phyloP scores from a whole-genome alignment of 1,139 yeast species.

The Citeromyces siamensis region DNA sequence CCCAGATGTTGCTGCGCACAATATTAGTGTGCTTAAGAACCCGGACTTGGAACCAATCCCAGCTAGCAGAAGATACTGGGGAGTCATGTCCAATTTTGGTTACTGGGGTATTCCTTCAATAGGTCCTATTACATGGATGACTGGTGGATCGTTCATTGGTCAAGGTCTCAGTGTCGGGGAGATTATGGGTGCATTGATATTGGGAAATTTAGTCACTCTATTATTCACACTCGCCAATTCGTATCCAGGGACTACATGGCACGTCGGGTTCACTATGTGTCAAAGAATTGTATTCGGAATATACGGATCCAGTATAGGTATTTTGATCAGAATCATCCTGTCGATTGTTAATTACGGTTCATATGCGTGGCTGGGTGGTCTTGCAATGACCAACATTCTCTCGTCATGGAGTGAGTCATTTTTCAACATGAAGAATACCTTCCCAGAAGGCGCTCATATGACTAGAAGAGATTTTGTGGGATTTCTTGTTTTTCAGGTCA shows the following conservation, averaged over 20 bases:
- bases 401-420: constrained; percentile 15
- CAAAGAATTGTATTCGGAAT: constrained; percentile 34
- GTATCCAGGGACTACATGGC: constrained; percentile 30
- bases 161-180: constrained; percentile 27
- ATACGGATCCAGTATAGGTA: constrained; percentile 22
- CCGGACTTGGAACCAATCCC: constrained; percentile 16
- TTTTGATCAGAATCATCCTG: constrained; percentile 20
- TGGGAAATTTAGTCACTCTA: constrained; percentile 29
- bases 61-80: constrained; percentile 15
- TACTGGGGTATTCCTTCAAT: constrained; percentile 15
- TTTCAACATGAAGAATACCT: constrained; percentile 17
- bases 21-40: background rate
- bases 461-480: constrained; percentile 19
- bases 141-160: constrained; percentile 25
- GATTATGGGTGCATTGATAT: constrained; percentile 25
- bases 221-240: constrained; percentile 25
- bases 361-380: constrained; percentile 24
- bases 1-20: background rate
- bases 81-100: constrained; percentile 11
- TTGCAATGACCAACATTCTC: constrained; percentile 16
- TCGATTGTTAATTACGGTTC: constrained; percentile 24
- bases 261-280: constrained; percentile 31
- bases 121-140: constrained; percentile 14
- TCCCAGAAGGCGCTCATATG: constrained; percentile 18
- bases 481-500: constrained; percentile 17